Evolutionary conservation across 1,284 basidiomycete species (phyloP), one percentile per base, ranked within the genome.

Genomic region (Meira nashicola): DNA sequence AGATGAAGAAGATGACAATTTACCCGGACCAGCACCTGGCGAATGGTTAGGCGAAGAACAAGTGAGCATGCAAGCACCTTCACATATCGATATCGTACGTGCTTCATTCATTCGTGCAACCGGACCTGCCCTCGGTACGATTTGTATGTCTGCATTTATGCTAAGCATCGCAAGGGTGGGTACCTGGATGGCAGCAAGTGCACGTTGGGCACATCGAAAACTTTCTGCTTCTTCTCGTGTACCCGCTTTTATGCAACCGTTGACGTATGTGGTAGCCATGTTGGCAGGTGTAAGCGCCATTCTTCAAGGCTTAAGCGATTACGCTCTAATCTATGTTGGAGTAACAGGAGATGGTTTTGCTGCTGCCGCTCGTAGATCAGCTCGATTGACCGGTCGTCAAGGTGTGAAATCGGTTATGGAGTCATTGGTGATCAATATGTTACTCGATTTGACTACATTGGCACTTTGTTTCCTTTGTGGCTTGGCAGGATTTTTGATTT

Each of bases 331-430:
- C 10, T 93, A 93, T 76, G 84, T 86, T 1, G 92, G 92, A 0
- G 81, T 95, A 60, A 92, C 89, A 0, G 92, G 91, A 0, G 87
- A 89, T 56, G 82, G 86, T 1, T 94, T 93, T 78, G 87, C 89
- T 82, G 83, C 83, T 7, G 86, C 86, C 62, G 89, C 90, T 11
- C 82, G 86, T 59, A 81, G 89, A 41, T 84, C 87, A 12, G 81
- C 82, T 58, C 86, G 83, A 39, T 79, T 90, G 76, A 82, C 65
- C 25, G 83, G 83, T 2, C 81, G 78, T 2, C 70, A 50, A 70
- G 80, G 19, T 66, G 78, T 58, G 49, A 78, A 53, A 54, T 80
- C 59, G 69, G 74, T 60, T 64, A 77, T 58, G 69, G 66, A 63
- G 37, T 80, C 78, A 63, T 85, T 88, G 0, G 79, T 92, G 56